Percentiles rank a stretch among this genome's conserved stretches.
phyloP scores from a whole-genome alignment of 2,329 filamentous ascomycete genomes.

The Ophiocordyceps camponoti-saundersi region DNA sequence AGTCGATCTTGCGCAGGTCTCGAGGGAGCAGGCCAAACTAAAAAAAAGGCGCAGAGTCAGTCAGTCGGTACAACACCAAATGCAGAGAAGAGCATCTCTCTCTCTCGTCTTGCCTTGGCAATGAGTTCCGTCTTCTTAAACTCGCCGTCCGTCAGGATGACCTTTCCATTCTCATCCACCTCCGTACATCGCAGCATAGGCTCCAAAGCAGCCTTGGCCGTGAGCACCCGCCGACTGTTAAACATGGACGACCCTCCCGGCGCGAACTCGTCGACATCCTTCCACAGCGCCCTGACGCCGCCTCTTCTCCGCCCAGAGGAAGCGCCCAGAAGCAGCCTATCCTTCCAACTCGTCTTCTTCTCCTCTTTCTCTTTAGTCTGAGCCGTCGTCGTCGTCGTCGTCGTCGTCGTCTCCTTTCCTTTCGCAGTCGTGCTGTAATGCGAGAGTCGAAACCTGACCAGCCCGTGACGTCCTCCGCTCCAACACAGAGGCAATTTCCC shows the following conservation, averaged over 20 bases:
- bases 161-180: constrained; percentile 80
- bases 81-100: not conserved
- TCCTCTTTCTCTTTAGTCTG: no score
- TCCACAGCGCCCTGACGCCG: no score
- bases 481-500: not conserved
- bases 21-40: constrained; percentile 85
- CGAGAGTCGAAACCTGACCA: no score
- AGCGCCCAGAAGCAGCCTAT: not conserved
- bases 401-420: not conserved
- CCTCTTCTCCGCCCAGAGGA: no score
- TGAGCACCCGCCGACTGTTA: constrained; percentile 50
- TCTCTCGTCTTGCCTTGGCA: constrained; percentile 65
- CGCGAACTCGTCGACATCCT: constrained; percentile 30
- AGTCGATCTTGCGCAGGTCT: constrained; percentile 94
- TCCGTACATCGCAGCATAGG: constrained; percentile 84
- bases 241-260: constrained; percentile 37
- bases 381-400: not conserved
- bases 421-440: not conserved
- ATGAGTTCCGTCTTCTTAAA: constrained; percentile 97
- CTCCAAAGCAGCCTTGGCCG: constrained; percentile 66
- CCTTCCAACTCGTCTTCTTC: not conserved
- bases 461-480: no score
- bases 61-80: not conserved
- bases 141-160: constrained; percentile 83
- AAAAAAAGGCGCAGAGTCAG: constrained; percentile 1